phyloP scores from a whole-genome alignment of 139 green algal genomes.

The Astrephomene gubernaculifera region DNA sequence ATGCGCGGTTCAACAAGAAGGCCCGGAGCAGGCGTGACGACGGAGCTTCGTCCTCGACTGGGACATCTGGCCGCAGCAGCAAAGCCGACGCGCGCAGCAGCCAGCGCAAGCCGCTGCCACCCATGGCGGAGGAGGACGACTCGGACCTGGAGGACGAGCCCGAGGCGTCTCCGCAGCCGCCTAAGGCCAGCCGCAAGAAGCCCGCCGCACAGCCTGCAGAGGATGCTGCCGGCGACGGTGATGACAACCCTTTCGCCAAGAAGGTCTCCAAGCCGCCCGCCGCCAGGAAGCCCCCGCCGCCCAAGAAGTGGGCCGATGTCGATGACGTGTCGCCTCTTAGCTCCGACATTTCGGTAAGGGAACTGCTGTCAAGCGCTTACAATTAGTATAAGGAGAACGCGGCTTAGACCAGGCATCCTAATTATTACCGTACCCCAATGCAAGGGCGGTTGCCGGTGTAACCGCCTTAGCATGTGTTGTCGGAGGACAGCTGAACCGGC shows the following conservation, averaged over 20 bases:
- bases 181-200: slow-evolving; percentile 2
- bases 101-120: slow-evolving; percentile 8
- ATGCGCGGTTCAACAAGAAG: slow-evolving; percentile 19
- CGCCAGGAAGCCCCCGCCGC: not conserved
- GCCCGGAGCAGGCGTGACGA: slow-evolving; percentile 17
- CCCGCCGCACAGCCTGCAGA: not conserved
- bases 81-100: slow-evolving; percentile 8
- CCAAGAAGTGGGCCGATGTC: slow-evolving; percentile 27
- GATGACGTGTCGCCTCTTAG: slow-evolving; percentile 35
- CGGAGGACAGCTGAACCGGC: too few relatives aligned
- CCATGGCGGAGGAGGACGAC: slow-evolving; percentile 26
- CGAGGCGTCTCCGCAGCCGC: not conserved
- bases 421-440: too few relatives aligned
- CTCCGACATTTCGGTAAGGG: slow-evolving; percentile 32
- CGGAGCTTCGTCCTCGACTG: not conserved
- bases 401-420: too few relatives aligned
- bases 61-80: not conserved
- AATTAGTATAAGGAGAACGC: too few relatives aligned
- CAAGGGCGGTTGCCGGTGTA: too few relatives aligned
- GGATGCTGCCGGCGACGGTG: not conserved
- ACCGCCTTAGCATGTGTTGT: too few relatives aligned
- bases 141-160: slow-evolving; percentile 29
- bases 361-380: too few relatives aligned
- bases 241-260: slow-evolving; percentile 22
- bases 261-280: slow-evolving; percentile 4